These are phyloP conservation scores for Ramaria sp. DNA, from an alignment of 768 basidiomycete genomes.

Conservation along the genomic window DNA sequence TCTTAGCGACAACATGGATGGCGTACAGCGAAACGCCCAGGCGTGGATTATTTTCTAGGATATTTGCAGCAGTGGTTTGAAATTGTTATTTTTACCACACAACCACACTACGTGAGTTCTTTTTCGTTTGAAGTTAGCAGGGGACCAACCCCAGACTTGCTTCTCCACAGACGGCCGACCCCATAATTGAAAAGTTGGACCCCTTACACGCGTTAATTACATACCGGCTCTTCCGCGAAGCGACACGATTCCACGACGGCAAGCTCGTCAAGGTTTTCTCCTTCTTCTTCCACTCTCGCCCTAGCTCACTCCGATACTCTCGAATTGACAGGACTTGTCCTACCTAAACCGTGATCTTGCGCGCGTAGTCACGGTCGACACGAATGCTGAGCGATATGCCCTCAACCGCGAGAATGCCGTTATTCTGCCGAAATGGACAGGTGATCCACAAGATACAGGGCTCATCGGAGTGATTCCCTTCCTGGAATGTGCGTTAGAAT, in stretches of 20 bases:
- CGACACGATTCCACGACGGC: conserved; percentile 74
- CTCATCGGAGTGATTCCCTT: conserved; percentile 93
- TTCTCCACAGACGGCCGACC: conserved; percentile 63
- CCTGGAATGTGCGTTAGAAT: conserved; percentile 62
- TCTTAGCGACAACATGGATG: conserved; percentile 82
- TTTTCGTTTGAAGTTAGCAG: background rate
- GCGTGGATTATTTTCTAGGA: conserved; percentile 95
- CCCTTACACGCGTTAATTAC: conserved; percentile 83
- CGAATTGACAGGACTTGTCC: conserved; percentile 58
- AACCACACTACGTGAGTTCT: conserved; percentile 74
- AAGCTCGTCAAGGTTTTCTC: conserved; percentile 68
- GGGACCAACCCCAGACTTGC: background rate
- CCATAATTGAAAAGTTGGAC: conserved; percentile 88
- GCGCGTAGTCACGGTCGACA: conserved; percentile 83
- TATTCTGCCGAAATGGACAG: conserved; percentile 78
- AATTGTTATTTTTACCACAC: conserved; percentile 89
- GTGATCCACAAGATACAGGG: conserved; percentile 58
- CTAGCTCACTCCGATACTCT: background rate
- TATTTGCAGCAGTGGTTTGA: conserved; percentile 98
- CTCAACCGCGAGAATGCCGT: conserved; percentile 87
- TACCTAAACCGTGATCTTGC: conserved; percentile 91
- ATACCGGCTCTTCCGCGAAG: conserved; percentile 88
- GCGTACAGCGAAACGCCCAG: conserved; percentile 95
- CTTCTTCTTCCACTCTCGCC: too few species aligned
- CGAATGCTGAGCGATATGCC: conserved; percentile 62